These are phyloP conservation scores for Irpex sp. DNA, from an alignment of 1,284 basidiomycete genomes.

Conservation along the genomic window DNA sequence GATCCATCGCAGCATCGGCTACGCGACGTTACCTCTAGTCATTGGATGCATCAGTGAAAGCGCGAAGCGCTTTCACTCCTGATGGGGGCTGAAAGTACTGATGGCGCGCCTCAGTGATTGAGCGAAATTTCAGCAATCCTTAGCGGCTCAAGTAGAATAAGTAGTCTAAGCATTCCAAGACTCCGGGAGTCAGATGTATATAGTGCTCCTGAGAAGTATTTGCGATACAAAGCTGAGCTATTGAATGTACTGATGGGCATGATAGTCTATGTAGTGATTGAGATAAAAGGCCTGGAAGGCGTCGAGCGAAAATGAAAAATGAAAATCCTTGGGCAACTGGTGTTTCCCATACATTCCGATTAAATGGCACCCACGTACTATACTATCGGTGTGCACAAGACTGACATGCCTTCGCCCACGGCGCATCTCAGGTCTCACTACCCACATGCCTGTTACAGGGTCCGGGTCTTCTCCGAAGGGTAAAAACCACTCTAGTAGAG, in stretches of 20 bases:
- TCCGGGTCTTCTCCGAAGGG: constrained; percentile 17
- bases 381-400: constrained; percentile 3
- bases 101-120: too few species aligned
- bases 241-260: constrained; percentile 1
- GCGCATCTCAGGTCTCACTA: constrained; percentile 23
- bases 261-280: constrained; percentile 12
- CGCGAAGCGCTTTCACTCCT: too few species aligned
- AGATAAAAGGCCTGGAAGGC: constrained; percentile 11
- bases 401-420: neutral
- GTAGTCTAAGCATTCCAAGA: too few species aligned
- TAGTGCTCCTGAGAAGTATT: too few species aligned
- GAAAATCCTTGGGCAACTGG: constrained; percentile 1
- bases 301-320: neutral
- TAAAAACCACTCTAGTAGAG: constrained; percentile 27
- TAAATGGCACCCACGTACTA: constrained; percentile 8
- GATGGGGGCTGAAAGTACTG: too few species aligned
- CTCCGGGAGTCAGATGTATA: too few species aligned
- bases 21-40: neutral
- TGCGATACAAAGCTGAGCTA: too few species aligned
- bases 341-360: constrained; percentile 1
- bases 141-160: too few species aligned
- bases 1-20: neutral
- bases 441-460: constrained; percentile 30
- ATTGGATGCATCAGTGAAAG: neutral
- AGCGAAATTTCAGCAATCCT: too few species aligned